These are phyloP conservation scores for Penicillium vulpinum DNA, from an alignment of 2,329 filamentous ascomycete species.

Conservation along the genomic window DNA sequence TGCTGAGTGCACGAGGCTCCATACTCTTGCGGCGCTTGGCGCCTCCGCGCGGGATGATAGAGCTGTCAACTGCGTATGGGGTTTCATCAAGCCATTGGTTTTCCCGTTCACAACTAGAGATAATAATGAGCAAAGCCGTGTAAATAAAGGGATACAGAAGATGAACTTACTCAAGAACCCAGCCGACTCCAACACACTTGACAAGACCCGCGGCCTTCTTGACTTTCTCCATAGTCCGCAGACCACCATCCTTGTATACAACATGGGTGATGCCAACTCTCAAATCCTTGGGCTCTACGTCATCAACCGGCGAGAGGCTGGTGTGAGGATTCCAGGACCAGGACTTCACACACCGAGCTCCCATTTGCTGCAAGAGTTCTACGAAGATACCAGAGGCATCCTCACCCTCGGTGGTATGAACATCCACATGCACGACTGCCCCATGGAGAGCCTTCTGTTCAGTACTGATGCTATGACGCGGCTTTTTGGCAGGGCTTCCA, in stretches of 20 bases:
- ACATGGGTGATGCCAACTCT: slow-evolving; percentile 83
- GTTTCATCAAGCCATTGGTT: slow-evolving; percentile 75
- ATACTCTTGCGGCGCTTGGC: slow-evolving; percentile 75
- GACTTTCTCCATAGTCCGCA: slow-evolving; percentile 78
- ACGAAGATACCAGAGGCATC: slow-evolving; percentile 81
- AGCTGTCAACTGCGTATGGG: slow-evolving; percentile 68
- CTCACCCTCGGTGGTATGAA: slow-evolving; percentile 76
- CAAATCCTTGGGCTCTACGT: slow-evolving; percentile 33
- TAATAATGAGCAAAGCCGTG: slow-evolving; percentile 12
- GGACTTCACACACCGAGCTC: slow-evolving; percentile 72
- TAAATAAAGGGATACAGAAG: not conserved
- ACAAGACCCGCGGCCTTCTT: slow-evolving; percentile 70
- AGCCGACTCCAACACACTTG: slow-evolving; percentile 82
- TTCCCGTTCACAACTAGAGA: slow-evolving; percentile 68
- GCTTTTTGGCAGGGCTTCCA: slow-evolving; percentile 31
- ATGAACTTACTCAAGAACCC: slow-evolving; percentile 77
- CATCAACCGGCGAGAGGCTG: slow-evolving; percentile 39
- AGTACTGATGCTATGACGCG: slow-evolving; percentile 25
- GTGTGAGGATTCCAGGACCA: slow-evolving; percentile 73
- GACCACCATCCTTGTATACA: slow-evolving; percentile 83
- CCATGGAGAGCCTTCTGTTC: slow-evolving; percentile 59
- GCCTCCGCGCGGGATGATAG: slow-evolving; percentile 67
- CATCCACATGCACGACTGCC: slow-evolving; percentile 78
- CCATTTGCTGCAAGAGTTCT: slow-evolving; percentile 76
- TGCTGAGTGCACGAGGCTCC: slow-evolving; percentile 71